Base-by-base conservation (phyloP, 192 early-diverging fungal species). In the Fimicolochytrium jonesii region DNA sequence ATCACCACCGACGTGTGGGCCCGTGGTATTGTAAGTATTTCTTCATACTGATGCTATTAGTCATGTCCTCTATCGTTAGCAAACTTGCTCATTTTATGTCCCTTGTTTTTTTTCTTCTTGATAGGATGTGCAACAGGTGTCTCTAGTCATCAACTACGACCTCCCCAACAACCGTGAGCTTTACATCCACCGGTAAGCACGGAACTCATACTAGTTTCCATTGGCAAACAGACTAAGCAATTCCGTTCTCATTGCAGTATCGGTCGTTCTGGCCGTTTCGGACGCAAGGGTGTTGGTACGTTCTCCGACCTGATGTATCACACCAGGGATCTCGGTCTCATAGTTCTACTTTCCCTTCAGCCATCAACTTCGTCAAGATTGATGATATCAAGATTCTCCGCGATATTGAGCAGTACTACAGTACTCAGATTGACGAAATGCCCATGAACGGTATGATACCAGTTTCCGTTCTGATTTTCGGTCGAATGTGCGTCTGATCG, bases 1-100 rank as follows among this genome's bases (percentile, higher is more conserved):
- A 97, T 99, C 44, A 94, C 95, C 36, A 99, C 96, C 17, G 96
- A 99, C 71, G 88, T 99, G 13, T 94, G 90, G 92, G 96, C 96
- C 32, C 92, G 96, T 59, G 96, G 96, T 72, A 99, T 99, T 49
- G 68, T 70, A 59, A 64, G 68, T 64, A 29, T 3, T 36, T 33
- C 33, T 37, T n/a, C n/a, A n/a, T 25, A 5, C 26, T 9, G 51
- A 9, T 41, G 39, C 10, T 41, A 41, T 11, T 41, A 11, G 10
- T 11, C 10, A 41, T 9, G 39, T 41, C 10, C 39, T 41, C 39
- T 9, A n/a, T 9, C 39, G n/a, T 41, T 41, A 41, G n/a, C 39
- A n/a, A 11, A 41, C n/a, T 41, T n/a, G n/a, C n/a, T n/a, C n/a
- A n/a, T n/a, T n/a, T n/a, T n/a, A n/a, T n/a, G n/a, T n/a, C n/a